Percentiles rank a stretch among this genome's conserved stretches.
phyloP scores from a whole-genome alignment of 495 filamentous ascomycete genomes.

The Podospora appendiculata region DNA sequence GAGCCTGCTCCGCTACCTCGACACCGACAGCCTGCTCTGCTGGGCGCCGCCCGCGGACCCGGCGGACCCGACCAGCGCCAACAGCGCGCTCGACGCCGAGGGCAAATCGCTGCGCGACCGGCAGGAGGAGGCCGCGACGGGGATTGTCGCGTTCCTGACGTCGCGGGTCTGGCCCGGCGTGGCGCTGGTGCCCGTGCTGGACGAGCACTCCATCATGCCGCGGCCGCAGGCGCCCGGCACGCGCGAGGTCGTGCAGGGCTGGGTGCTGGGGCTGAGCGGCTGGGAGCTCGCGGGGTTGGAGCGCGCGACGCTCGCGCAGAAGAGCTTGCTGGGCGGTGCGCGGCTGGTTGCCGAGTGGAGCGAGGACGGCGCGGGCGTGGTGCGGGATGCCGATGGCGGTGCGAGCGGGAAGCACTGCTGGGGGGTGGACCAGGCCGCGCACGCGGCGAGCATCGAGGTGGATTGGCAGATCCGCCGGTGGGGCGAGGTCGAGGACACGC shows the following conservation, averaged over 20 bases:
- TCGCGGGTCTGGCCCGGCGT: constrained; percentile 79
- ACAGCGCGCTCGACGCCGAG: constrained; percentile 8
- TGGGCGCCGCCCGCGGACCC: constrained; percentile 56
- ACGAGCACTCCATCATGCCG: constrained; percentile 64
- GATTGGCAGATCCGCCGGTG: constrained; percentile 83
- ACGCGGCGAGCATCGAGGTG: constrained; percentile 75
- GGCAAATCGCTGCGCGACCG: constrained; percentile 56
- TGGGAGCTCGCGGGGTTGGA: constrained; percentile 86
- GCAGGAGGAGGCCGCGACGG: constrained; percentile 59
- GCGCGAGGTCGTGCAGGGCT: constrained; percentile 64
- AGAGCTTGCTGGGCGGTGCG: constrained; percentile 73
- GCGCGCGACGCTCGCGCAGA: constrained; percentile 71
- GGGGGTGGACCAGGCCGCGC: constrained; percentile 64
- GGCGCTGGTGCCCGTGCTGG: constrained; percentile 66
- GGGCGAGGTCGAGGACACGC: constrained; percentile 97
- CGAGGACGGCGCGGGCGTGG: constrained; percentile 39
- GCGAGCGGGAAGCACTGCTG: constrained; percentile 31
- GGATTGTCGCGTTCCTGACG: constrained; percentile 63
- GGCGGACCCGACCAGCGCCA: constrained; percentile 24
- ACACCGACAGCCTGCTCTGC: constrained; percentile 92
- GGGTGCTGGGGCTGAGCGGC: constrained; percentile 61
- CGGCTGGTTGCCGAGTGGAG: constrained; percentile 86
- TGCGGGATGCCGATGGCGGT: neutral
- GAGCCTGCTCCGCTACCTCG: constrained; percentile 74
- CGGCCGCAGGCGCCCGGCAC: constrained; percentile 61